Evolutionary conservation across 2,329 filamentous ascomycete species (phyloP), one percentile per base, ranked within the genome.

Genomic region (Aspergillus spinulosporus): DNA sequence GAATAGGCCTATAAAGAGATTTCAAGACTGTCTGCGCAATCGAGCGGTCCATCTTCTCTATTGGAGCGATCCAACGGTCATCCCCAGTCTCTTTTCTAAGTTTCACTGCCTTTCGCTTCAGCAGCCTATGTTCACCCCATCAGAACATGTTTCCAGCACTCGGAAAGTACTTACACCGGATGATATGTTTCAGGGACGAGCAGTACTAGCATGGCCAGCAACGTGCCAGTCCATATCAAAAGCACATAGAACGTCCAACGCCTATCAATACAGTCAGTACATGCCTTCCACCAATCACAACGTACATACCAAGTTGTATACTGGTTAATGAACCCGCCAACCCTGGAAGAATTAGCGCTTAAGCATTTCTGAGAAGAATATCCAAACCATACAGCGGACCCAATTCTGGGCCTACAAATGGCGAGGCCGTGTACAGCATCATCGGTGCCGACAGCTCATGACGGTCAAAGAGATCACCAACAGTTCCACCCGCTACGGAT

Each of bases 121-220:
- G 78, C 47, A 94, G 76, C 12, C 72, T 74, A 56, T 21, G 21
- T 21, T 21, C 14, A 31, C 5, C 28, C 6, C n/a, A 26, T 58
- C 29, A 49, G 80, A n/a, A 83, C 15, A 40, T 34, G 8, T 11
- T n/a, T 7, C 7, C 3, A 32, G 6, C 15, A 11, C 4, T 44
- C 4, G n/a, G 7, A 4, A 12, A 43, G n/a, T 45, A 65, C 72
- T 54, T 68, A 72, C 70, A 74, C 82, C 21, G 82, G 82, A 59
- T 81, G 89, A 71, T 94, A 96, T 1, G 92, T 97, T 76, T 97
- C 92, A 4, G 92, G 92, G 2, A 96, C 90, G 43, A 92, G 78
- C 34, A 90, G 69, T 34, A 86, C 68, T 51, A 96, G 86, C 57
- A 84, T 76, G 8, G 80, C 68, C 49, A 90, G 79, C 65, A 91